Conservation (phyloP, 1,284 basidiomycete genomes). For the Leccinum pachyderme region DNA sequence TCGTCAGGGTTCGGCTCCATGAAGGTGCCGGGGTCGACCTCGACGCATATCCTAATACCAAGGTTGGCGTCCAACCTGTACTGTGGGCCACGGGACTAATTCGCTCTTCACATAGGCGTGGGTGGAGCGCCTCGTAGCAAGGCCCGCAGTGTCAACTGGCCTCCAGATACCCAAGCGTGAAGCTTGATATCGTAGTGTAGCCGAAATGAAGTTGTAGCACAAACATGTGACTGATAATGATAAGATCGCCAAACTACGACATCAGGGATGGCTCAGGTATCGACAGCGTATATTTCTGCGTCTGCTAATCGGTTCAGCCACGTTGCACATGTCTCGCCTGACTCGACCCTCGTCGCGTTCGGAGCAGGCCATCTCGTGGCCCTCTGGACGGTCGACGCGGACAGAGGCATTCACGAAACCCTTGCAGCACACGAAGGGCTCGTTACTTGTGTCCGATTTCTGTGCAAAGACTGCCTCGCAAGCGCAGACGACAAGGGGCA, state of each 20-base stretch:
- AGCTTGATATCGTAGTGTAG: neutral
- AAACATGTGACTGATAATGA: constrained; percentile 9
- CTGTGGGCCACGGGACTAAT: neutral
- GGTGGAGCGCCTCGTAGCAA: constrained; percentile 27
- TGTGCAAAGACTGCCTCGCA: constrained; percentile 49
- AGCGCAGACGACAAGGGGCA: constrained; percentile 76
- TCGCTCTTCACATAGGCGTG: constrained; percentile 24
- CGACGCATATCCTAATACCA: constrained; percentile 41
- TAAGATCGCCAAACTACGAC: neutral
- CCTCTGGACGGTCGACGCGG: constrained; percentile 72
- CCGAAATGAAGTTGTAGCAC: neutral
- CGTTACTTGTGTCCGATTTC: constrained; percentile 77
- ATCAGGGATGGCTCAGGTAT: constrained; percentile 16
- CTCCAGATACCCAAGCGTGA: constrained; percentile 14
- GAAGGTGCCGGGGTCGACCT: constrained; percentile 39
- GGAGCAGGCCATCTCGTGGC: constrained; percentile 77
- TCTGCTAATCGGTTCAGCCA: constrained; percentile 76
- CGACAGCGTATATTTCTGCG: constrained; percentile 69
- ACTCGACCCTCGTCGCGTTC: constrained; percentile 64
- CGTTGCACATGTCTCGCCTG: constrained; percentile 54
- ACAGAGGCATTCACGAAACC: constrained; percentile 62
- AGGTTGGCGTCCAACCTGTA: constrained; percentile 19
- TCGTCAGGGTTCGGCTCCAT: constrained; percentile 40
- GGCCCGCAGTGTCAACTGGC: constrained; percentile 27
- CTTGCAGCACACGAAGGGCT: constrained; percentile 71